Conservation (phyloP, 2,329 filamentous ascomycete genomes). For the Neofusicoccum cordaticola region DNA sequence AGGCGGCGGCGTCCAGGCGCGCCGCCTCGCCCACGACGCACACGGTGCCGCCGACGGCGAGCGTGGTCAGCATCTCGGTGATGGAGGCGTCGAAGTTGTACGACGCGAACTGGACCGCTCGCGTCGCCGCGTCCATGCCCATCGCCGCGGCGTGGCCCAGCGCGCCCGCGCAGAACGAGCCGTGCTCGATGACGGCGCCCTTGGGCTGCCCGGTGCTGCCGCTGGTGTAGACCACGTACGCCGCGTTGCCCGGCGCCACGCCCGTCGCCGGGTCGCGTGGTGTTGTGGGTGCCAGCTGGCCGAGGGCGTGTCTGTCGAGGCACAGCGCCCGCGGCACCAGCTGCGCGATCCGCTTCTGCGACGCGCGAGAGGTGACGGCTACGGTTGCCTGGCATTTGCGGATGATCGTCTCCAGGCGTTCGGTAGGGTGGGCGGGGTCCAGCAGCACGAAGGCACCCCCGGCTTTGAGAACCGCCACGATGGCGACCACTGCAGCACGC, state of each 20-base stretch:
- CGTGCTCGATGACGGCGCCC: conserved; percentile 72
- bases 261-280: conserved; percentile 32
- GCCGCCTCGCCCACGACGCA: conserved; percentile 36
- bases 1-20: conserved; percentile 25
- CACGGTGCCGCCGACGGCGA: conserved; percentile 33
- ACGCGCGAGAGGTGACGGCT: not conserved
- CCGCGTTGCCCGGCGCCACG: conserved; percentile 52
- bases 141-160: conserved; percentile 22
- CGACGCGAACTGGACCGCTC: conserved; percentile 31
- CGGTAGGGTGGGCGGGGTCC: conserved; percentile 51
- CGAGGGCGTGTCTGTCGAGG: conserved; percentile 25
- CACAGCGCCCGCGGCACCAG: not conserved
- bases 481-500: conserved; percentile 61
- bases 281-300: conserved; percentile 25
- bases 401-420: conserved; percentile 61
- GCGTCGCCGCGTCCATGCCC: conserved; percentile 23
- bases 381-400: conserved; percentile 46
- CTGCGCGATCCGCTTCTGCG: not conserved
- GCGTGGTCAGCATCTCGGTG: conserved; percentile 34
- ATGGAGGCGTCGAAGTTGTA: conserved; percentile 32
- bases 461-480: conserved; percentile 71
- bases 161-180: conserved; percentile 27
- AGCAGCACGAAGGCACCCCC: conserved; percentile 78
- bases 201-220: conserved; percentile 80
- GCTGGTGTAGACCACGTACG: conserved; percentile 80